A percentile compares a stretch with the other conserved stretches of the same genome.
Conservation (phyloP, 2,329 filamentous ascomycete species). For the Cercospora janseana region DNA sequence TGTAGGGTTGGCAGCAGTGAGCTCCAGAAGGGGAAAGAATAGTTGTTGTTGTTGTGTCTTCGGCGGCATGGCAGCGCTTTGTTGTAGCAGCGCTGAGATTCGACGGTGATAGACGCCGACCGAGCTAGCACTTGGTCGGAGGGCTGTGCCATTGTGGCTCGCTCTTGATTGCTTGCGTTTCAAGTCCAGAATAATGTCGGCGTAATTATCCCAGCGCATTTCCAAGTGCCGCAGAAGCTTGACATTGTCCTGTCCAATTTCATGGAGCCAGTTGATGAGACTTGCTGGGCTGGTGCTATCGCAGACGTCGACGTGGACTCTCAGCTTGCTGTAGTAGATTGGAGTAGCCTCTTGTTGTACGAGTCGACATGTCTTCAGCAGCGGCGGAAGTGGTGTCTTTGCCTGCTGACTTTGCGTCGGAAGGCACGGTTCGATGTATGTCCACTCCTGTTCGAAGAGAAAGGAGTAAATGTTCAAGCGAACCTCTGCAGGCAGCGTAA, state of each 20-base stretch:
- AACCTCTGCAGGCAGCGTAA: constrained; percentile 21
- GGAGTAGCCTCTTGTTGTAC: constrained; percentile 19
- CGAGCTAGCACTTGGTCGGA: not conserved
- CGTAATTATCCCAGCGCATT: constrained; percentile 23
- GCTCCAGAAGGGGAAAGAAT: not conserved
- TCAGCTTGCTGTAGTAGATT: constrained; percentile 23
- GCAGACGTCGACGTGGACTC: constrained; percentile 19
- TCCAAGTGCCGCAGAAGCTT: constrained; percentile 18
- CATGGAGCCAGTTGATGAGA: constrained; percentile 19
- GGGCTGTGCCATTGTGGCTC: not conserved
- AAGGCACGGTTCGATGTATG: constrained; percentile 16
- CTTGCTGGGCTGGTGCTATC: not conserved
- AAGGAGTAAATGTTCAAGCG: constrained; percentile 21
- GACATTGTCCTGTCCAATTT: constrained; percentile 16
- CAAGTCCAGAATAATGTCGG: constrained; percentile 24
- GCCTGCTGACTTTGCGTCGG: not conserved
- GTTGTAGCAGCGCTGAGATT: not conserved
- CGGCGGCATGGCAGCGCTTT: not conserved
- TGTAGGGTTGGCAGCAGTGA: not conserved
- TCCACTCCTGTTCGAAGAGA: constrained; percentile 19
- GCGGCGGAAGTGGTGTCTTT: constrained; percentile 2
- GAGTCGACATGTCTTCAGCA: constrained; percentile 18
- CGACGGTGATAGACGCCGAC: constrained; percentile 3
- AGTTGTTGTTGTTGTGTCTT: not conserved
- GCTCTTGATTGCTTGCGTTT: not conserved